Evolutionary conservation across 352 stramenopile genomes (phyloP), one percentile per base, ranked within the genome.

Genomic region (Phytophthora kernoviae): DNA sequence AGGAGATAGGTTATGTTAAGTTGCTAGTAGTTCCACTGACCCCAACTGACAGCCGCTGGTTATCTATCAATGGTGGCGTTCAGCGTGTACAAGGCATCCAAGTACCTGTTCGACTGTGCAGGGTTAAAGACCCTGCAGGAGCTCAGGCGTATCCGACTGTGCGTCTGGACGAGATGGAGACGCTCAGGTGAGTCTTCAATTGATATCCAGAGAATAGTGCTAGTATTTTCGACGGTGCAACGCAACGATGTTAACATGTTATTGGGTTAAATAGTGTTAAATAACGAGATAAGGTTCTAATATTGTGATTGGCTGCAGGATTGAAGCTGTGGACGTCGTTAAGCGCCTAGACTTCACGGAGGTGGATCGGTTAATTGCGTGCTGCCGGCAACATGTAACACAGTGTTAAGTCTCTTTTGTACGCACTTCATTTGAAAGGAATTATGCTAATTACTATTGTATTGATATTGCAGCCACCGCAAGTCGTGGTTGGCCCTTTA

Each of bases 61-160:
- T 32, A 22, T 4, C 12, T 41, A 30, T 30, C 24, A 49, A 70
- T 65, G 63, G 51, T 87, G 39, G 70, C 56, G 20, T 84, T 91
- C 50, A 73, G 65, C 40, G 79, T 92, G 40, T 75, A 74, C 65
- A 92, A 92, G 62, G 83, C 74, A 41, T 76, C 77, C 55, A 78
- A 78, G 58, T 88, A 81, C 54, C 70, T 86, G 36, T 92, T 92
- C 56, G 75, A 88, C 34, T 89, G 78, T 39, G 56, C 71, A n/a
- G 65, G 10, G 30, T 63, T 34, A 53, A 60, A 21, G 52, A 52
- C 10, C 26, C 15, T 17, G 48, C 17, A n/a, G 41, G 62, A 26
- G 59, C 58, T 11, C 55, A 47, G 5, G 37, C 39, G 9, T 70
- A 68, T 34, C 72, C 54, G 48, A 66, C 44, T 26, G 70, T 77